Conservation (phyloP, 2,329 filamentous ascomycete genomes). For the Xylaria multiplex region DNA sequence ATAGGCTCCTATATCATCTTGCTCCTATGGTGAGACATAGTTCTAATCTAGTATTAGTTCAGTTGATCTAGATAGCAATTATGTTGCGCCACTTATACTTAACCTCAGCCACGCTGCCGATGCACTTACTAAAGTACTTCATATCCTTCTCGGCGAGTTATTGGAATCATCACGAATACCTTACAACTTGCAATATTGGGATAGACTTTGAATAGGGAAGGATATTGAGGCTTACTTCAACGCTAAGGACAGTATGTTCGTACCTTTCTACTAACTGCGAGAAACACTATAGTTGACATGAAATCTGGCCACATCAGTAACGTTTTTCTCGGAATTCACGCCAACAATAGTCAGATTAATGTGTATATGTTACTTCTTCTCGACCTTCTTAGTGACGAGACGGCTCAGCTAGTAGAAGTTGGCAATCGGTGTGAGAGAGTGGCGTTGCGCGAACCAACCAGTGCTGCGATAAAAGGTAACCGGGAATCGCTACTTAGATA, state of each 20-base stretch:
- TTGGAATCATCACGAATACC: conserved; percentile 58
- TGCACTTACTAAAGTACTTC: conserved; percentile 60
- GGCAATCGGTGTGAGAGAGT: conserved; percentile 63
- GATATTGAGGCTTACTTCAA: conserved; percentile 57
- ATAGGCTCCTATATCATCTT: conserved; percentile 47
- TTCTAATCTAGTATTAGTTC: conserved; percentile 32
- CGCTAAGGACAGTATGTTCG: conserved; percentile 66
- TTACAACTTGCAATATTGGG: no score
- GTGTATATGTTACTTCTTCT: conserved; percentile 49
- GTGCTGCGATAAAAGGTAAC: conserved; percentile 61
- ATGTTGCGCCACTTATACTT: conserved; percentile 65
- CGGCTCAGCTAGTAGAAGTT: conserved; percentile 67
- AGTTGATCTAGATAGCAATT: conserved; percentile 63
- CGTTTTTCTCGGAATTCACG: conserved; percentile 47
- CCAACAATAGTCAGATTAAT: conserved; percentile 51
- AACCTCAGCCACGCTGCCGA: conserved; percentile 59
- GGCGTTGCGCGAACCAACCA: conserved; percentile 65
- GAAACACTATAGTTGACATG: conserved; percentile 61
- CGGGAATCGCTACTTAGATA: conserved; percentile 66
- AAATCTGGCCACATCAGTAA: conserved; percentile 51
- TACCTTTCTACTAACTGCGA: conserved; percentile 72
- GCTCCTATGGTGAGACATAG: neutral
- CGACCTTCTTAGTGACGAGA: conserved; percentile 62
- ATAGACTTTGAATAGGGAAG: conserved; percentile 53
- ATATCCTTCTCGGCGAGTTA: conserved; percentile 61